A percentile compares a stretch with the other conserved stretches of the same genome.
These are phyloP conservation scores for Trichoderma atrobrunneum DNA, from an alignment of 2,329 filamentous ascomycete species.

Conservation along the genomic window DNA sequence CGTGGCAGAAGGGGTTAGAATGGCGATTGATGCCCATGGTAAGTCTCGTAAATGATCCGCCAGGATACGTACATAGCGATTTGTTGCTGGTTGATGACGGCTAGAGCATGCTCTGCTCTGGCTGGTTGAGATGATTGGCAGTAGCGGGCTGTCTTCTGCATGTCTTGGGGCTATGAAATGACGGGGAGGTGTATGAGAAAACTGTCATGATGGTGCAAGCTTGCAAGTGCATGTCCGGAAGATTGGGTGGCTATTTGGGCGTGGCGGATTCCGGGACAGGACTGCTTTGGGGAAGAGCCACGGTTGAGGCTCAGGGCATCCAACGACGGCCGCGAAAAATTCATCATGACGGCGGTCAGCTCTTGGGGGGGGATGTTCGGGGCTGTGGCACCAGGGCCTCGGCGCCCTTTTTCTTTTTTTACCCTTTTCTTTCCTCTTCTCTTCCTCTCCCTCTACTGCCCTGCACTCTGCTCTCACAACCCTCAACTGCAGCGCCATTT, in stretches of 20 bases:
- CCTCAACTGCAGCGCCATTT: slow-evolving; percentile 2
- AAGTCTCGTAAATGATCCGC: slow-evolving; percentile 36
- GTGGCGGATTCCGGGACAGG: slow-evolving; percentile 6
- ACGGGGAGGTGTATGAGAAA: slow-evolving; percentile 23
- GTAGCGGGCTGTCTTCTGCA: slow-evolving; percentile 5
- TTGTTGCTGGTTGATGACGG: slow-evolving; percentile 10
- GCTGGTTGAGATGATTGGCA: background rate
- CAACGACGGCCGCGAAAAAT: background rate
- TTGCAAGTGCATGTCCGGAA: slow-evolving; percentile 19
- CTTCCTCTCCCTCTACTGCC: background rate
- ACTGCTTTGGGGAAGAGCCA: slow-evolving; percentile 7
- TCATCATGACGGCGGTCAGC: slow-evolving; percentile 10
- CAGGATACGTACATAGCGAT: slow-evolving; percentile 38
- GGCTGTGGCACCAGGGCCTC: background rate
- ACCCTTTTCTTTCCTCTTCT: background rate
- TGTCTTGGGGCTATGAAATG: slow-evolving; percentile 23
- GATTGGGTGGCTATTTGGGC: background rate
- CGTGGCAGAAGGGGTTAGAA: slow-evolving; percentile 1
- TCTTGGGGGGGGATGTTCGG: background rate
- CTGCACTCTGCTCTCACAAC: background rate
- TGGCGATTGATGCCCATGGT: slow-evolving; percentile 1
- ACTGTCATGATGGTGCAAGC: slow-evolving; percentile 1
- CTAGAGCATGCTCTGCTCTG: slow-evolving; percentile 2
- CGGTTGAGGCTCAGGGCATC: slow-evolving; percentile 6
- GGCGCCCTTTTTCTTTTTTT: background rate